Evolutionary conservation across 176 grass and related monocot species (phyloP).

Genomic region (Panicum miliaceum): DNA sequence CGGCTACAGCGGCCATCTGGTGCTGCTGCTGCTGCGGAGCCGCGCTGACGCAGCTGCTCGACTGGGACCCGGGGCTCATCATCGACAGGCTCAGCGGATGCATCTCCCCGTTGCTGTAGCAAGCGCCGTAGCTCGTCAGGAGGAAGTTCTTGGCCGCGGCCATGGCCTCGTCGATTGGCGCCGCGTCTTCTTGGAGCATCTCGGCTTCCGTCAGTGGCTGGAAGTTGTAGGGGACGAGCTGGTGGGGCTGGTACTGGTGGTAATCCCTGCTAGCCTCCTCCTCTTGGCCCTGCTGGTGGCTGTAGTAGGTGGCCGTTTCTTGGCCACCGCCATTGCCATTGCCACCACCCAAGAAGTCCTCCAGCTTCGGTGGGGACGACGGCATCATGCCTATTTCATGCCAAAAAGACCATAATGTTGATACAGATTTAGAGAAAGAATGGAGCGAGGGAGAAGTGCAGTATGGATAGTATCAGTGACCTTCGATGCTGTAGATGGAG

Average conservation of each 20-base stretch:
- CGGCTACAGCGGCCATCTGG: constrained; percentile 31
- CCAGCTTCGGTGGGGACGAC: constrained; percentile 84
- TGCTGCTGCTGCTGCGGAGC: constrained; percentile 55
- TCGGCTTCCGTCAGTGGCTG: constrained; percentile 65
- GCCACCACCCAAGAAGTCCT: constrained; percentile 94
- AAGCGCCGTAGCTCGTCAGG: constrained; percentile 51
- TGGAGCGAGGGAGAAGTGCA: background rate
- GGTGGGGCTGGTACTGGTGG: constrained; percentile 47
- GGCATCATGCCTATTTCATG: constrained; percentile 64
- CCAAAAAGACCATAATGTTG: background rate
- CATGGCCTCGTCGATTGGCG: constrained; percentile 62
- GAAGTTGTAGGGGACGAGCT: constrained; percentile 58
- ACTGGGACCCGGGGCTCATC: constrained; percentile 86
- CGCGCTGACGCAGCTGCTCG: constrained; percentile 64
- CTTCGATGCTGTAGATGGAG: constrained; percentile 87
- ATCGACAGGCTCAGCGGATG: constrained; percentile 86
- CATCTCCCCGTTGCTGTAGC: constrained; percentile 60
- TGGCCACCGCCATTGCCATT: constrained; percentile 48
- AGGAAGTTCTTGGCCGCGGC: constrained; percentile 57
- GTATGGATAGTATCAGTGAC: constrained; percentile 18
- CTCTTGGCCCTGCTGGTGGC: constrained; percentile 54
- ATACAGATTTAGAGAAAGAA: background rate
- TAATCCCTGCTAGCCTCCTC: constrained; percentile 36
- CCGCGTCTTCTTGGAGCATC: constrained; percentile 60
- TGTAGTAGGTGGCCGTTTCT: constrained; percentile 58